Conservation (phyloP, 2,329 filamentous ascomycete species). For the Arthroderma sp. region DNA sequence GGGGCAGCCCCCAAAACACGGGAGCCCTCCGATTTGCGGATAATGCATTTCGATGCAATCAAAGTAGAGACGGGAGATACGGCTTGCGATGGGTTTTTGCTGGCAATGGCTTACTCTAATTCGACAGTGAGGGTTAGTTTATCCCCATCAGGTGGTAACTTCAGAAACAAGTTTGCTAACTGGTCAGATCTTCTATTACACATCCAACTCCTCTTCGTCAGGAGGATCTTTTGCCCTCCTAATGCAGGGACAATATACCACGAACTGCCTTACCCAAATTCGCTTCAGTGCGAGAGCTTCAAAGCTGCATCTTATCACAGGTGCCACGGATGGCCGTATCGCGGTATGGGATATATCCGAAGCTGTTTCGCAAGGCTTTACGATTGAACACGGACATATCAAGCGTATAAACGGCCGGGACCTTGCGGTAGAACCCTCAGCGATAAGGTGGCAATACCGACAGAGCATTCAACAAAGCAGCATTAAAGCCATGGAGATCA, state of each 20-base stretch:
- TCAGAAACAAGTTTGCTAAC: slow-evolving; percentile 8
- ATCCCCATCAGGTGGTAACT: slow-evolving; percentile 1
- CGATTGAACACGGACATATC: slow-evolving; percentile 9
- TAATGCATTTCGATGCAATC: slow-evolving; percentile 62
- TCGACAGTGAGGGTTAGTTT: slow-evolving; percentile 52
- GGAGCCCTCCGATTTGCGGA: slow-evolving; percentile 54
- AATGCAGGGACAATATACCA: slow-evolving; percentile 49
- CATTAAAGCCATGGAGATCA: slow-evolving; percentile 47
- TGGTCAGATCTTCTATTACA: slow-evolving; percentile 34
- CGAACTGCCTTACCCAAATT: slow-evolving; percentile 61
- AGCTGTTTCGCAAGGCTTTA: slow-evolving; percentile 19
- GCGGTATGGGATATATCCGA: slow-evolving; percentile 43
- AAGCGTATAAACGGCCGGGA: not conserved
- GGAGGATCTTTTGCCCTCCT: slow-evolving; percentile 29
- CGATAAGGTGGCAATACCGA: slow-evolving; percentile 23
- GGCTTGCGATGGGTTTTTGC: slow-evolving; percentile 32
- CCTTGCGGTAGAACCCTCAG: slow-evolving; percentile 1
- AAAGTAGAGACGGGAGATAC: slow-evolving; percentile 15
- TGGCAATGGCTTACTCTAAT: slow-evolving; percentile 72
- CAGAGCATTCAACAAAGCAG: slow-evolving; percentile 62
- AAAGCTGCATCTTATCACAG: slow-evolving; percentile 42
- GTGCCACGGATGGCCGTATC: slow-evolving; percentile 70
- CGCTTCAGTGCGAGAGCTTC: slow-evolving; percentile 26
- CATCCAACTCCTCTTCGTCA: slow-evolving; percentile 10
- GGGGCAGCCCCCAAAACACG: slow-evolving; percentile 36